Base-by-base conservation (phyloP, 352 stramenopile species). In the Phytopythium vexans region DNA sequence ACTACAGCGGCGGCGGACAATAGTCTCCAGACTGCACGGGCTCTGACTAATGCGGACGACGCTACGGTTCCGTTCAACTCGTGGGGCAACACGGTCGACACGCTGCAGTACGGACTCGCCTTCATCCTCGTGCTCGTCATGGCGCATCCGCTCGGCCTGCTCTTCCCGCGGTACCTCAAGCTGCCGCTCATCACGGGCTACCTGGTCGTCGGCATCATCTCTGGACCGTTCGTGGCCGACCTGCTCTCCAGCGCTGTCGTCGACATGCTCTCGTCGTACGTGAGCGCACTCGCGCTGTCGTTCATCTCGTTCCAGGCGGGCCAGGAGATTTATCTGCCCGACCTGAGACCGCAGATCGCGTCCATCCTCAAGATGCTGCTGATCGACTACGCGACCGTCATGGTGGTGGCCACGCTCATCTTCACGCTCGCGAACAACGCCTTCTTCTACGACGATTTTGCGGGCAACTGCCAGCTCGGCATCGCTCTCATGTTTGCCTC, bases 281-380 rank as follows among this genome's bases (percentile, higher is more conserved):
- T 87, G 44, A 87, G 79, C 54, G 74, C 73, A 34, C 68, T 85
- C 45, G 73, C 76, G 41, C 60, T 87, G 27, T 81, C 71, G 40
- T 87, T 87, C 64, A 87, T 87, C 53, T 84, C 76, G 49, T 83
- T 85, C 68, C 76, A 87, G 44, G 76, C 76, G 4, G 76, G 76
- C 3, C 76, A 87, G 42, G 76, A 87, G 57, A 82, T 87, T 45
- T 87, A 85, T 15, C 48, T 82, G 8, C 76, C 76, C 8, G 76
- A 87, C 41, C 60, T 87, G 9, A 49, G 49, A 2, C 76, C 76
- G 9, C 76, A 87, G 56, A 74, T 87, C 61, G 79, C 78, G 49
- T 64, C 71, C 35, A 82, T 87, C 39, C 16, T 82, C 21, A 42
- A 64, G 41, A 52, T 85, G 32, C 49, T 87, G 15, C 37, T 47